Percentiles rank a stretch among this genome's conserved stretches.
Conservation (phyloP, 345 rosid species). For the Gossypium anomalum region DNA sequence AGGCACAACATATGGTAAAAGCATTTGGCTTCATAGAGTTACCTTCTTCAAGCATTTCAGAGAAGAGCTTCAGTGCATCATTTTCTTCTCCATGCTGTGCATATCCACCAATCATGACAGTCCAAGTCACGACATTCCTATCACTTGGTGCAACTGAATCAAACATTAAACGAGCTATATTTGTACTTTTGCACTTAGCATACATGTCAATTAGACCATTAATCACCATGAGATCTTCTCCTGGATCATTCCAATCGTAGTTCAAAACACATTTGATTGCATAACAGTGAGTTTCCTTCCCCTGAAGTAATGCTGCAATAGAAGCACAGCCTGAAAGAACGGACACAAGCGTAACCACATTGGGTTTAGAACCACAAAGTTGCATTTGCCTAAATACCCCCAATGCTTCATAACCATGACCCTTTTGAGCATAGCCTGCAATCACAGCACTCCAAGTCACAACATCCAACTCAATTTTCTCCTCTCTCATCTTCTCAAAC, state of each 20-base stretch:
- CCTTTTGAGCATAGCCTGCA: constrained; percentile 79
- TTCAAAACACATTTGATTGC: constrained; percentile 53
- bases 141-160: constrained; percentile 36
- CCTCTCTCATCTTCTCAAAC: constrained; percentile 58
- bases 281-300: constrained; percentile 71
- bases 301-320: constrained; percentile 56
- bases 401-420: constrained; percentile 61
- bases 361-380: constrained; percentile 44
- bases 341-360: constrained; percentile 68
- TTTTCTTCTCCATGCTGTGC: constrained; percentile 81
- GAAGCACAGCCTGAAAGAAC: constrained; percentile 86
- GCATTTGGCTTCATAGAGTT: constrained; percentile 57
- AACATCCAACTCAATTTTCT: constrained; percentile 55
- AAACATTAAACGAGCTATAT: constrained; percentile 48
- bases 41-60: constrained; percentile 49
- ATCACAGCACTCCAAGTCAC: constrained; percentile 89
- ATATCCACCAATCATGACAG: constrained; percentile 78
- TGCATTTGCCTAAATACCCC: constrained; percentile 67
- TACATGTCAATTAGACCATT: constrained; percentile 83
- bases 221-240: constrained; percentile 48
- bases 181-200: constrained; percentile 53
- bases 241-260: constrained; percentile 27
- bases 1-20: constrained; percentile 69
- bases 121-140: constrained; percentile 81
- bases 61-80: constrained; percentile 57